phyloP scores from a whole-genome alignment of 106 monocot genomes.

The Platanthera guangdongensis region DNA sequence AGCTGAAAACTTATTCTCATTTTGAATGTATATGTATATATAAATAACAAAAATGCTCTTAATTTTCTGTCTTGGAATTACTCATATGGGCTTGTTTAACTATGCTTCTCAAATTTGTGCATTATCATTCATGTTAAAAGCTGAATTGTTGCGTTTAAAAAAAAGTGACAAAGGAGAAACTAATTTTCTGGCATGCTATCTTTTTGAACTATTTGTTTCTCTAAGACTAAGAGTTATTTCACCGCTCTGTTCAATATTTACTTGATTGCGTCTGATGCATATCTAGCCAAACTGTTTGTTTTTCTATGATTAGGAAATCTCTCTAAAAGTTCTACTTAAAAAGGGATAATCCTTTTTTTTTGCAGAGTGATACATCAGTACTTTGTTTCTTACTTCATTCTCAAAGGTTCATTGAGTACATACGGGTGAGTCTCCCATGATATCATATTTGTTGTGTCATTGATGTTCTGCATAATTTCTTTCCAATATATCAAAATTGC shows the following conservation, averaged over 20 bases:
- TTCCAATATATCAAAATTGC: neutral
- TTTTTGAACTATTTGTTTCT: too few species aligned
- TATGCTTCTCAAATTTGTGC: too few species aligned
- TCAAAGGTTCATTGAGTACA: slow-evolving; percentile 86
- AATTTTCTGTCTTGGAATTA: too few species aligned
- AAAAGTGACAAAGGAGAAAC: too few species aligned
- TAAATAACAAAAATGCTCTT: too few species aligned
- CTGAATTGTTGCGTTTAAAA: too few species aligned
- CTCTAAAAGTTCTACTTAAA: neutral
- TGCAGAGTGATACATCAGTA: slow-evolving; percentile 73
- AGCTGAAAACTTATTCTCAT: too few species aligned
- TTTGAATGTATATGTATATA: too few species aligned
- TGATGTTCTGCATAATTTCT: neutral
- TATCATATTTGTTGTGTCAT: neutral
- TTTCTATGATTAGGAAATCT: neutral
- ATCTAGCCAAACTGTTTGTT: neutral
- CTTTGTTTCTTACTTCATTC: slow-evolving; percentile 81
- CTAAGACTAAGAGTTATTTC: too few species aligned
- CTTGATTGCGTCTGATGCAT: neutral
- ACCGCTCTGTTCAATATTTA: neutral
- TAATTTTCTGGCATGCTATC: too few species aligned
- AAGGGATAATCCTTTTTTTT: neutral
- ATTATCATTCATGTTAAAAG: too few species aligned
- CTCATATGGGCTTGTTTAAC: too few species aligned
- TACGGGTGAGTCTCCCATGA: slow-evolving; percentile 44